Percentiles rank a stretch among this genome's conserved stretches.
Evolutionary conservation across 306 rosid species (phyloP).

Genomic region (Inga laurina): DNA sequence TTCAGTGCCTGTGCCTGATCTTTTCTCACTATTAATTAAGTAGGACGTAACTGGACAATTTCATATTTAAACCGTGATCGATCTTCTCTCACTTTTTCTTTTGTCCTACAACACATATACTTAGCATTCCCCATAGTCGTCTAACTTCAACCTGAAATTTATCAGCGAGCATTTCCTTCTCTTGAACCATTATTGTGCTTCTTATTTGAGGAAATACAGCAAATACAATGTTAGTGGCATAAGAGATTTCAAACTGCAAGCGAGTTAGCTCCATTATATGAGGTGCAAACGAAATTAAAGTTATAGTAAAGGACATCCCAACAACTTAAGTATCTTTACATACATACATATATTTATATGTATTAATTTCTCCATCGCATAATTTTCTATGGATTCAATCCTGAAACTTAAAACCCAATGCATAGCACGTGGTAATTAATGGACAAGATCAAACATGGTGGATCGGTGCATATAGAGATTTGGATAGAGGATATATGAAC

Average conservation of each 20-base stretch:
- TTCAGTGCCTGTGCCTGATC: background rate
- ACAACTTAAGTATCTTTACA: background rate
- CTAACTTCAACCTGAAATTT: background rate
- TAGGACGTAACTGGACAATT: background rate
- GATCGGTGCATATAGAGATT: background rate
- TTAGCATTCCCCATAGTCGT: background rate
- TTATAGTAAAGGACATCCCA: background rate
- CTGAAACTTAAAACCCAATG: background rate
- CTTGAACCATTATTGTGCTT: background rate
- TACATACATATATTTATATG: background rate
- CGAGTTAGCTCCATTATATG: background rate
- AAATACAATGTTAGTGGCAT: background rate
- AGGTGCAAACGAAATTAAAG: background rate
- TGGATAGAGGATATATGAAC: background rate
- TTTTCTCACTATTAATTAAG: background rate
- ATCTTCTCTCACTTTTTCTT: background rate
- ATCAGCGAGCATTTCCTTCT: background rate
- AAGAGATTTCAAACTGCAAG: background rate
- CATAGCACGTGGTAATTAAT: background rate
- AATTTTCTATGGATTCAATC: background rate
- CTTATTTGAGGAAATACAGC: background rate
- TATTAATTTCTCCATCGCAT: background rate
- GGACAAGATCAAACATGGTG: background rate
- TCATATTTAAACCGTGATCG: background rate
- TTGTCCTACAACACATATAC: background rate